phyloP scores from a whole-genome alignment of 352 stramenopile species.

The Globisporangium paddicum region DNA sequence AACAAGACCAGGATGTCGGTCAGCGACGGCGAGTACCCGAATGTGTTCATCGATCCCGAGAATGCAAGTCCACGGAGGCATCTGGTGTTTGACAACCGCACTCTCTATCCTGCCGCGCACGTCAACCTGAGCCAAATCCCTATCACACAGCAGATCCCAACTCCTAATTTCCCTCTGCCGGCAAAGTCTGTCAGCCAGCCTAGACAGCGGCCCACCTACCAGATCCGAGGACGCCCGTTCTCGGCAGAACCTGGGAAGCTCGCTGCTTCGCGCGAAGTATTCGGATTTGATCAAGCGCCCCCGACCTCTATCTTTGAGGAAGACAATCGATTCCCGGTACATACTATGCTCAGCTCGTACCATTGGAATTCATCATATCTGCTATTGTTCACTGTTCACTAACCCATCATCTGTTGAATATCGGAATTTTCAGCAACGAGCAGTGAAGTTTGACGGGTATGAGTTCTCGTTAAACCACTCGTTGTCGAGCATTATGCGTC shows the following conservation, averaged over 20 bases:
- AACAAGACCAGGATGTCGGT: constrained; percentile 14
- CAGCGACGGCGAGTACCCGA: constrained; percentile 6
- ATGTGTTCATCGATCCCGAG: constrained; percentile 9
- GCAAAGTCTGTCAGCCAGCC: background rate
- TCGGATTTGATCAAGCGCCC: background rate
- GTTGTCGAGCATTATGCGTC: constrained; percentile 7
- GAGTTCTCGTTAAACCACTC: constrained; percentile 43
- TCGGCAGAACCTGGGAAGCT: background rate
- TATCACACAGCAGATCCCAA: constrained; percentile 52
- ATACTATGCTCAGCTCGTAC: background rate
- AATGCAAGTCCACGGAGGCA: constrained; percentile 19
- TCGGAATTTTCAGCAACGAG: constrained; percentile 26
- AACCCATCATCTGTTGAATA: background rate
- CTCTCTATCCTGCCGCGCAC: constrained; percentile 35
- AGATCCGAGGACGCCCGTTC: background rate
- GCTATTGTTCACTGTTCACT: background rate
- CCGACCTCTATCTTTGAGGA: constrained; percentile 16
- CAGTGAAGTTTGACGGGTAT: constrained; percentile 32
- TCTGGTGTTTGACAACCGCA: constrained; percentile 23
- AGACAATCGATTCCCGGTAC: constrained; percentile 44
- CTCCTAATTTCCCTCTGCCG: constrained; percentile 23
- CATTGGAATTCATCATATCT: background rate
- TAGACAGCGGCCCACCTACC: background rate
- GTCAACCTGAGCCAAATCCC: constrained; percentile 54
- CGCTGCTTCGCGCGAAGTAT: background rate